These are phyloP conservation scores for Globisporangium canariense DNA, from an alignment of 352 stramenopile genomes.

Conservation along the genomic window DNA sequence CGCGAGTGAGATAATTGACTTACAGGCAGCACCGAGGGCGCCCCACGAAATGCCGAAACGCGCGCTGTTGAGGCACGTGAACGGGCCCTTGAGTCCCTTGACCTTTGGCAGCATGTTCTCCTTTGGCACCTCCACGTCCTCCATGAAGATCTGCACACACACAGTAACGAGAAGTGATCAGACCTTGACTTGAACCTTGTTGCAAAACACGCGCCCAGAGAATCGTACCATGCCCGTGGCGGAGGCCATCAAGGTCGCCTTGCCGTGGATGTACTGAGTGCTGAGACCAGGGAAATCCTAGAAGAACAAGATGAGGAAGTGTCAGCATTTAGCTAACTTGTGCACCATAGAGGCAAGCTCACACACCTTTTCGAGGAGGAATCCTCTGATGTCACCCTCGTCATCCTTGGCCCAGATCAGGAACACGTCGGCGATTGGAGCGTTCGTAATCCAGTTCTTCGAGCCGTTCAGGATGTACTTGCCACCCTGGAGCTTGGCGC, in stretches of 20 bases:
- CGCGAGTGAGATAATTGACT: not conserved
- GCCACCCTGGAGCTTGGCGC: slow-evolving; percentile 80
- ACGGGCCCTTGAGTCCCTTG: slow-evolving; percentile 92
- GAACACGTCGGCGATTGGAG: slow-evolving; percentile 96
- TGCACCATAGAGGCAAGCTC: not conserved
- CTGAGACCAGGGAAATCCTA: slow-evolving; percentile 89
- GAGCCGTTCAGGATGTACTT: slow-evolving; percentile 96
- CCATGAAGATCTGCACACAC: slow-evolving; percentile 91
- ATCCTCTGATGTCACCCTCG: slow-evolving; percentile 92
- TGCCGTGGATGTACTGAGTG: slow-evolving; percentile 96
- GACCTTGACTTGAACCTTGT: no score
- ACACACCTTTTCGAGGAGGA: slow-evolving; percentile 91
- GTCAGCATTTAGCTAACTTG: not conserved
- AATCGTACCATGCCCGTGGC: slow-evolving; percentile 89
- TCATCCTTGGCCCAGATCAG: slow-evolving; percentile 97
- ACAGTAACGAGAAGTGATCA: not conserved
- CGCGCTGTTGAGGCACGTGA: slow-evolving; percentile 97
- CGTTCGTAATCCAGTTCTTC: slow-evolving; percentile 97
- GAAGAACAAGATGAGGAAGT: not conserved
- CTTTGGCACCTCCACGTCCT: slow-evolving; percentile 93
- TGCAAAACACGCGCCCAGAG: no score
- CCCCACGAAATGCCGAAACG: slow-evolving; percentile 98
- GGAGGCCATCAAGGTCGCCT: slow-evolving; percentile 93
- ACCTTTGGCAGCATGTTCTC: slow-evolving; percentile 93
- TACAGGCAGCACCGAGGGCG: slow-evolving; percentile 92